Base-by-base conservation (phyloP, 441 rosid species). In the Populus hybrid region DNA sequence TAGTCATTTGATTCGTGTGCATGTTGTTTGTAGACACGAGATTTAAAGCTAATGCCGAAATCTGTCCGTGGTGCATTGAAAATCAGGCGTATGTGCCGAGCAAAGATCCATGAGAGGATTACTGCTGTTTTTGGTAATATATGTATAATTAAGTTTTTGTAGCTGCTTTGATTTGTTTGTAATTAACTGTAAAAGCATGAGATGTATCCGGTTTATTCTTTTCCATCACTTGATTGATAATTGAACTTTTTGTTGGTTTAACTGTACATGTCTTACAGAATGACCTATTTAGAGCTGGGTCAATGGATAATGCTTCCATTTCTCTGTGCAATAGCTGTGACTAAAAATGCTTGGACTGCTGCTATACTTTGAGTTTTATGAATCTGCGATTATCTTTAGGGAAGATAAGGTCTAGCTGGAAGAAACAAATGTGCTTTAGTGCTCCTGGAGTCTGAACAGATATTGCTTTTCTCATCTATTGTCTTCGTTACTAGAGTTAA, bases 41-140 rank as follows among this genome's bases (percentile, higher is more conserved):
- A 96, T 32, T 23, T 89, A 64, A 93, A 92, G 84, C 70, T 91
- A 84, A 67, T 94, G 84, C 98, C 98, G 1, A 92, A 80, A 74
- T 72, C 86, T 66, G 76, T 87, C 21, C 95, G 89, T 36, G 89
- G 86, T 35, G 72, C 79, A 28, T 38, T 94, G 21, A 91, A 88
- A 87, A 76, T 87, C 72, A 87, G 98, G 5, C 91, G 98, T 28
- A 81, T 82, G 1, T 94, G 95, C 84, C 81, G 99, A 38, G 88
- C 81, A 85, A 96, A 89, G 95, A 96, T 96, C 34, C 89, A 81
- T 21, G 98, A 96, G 80, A 88, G 99, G 85, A 88, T 94, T 64
- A 80, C 82, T 38, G 97, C 97, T 67, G 83, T 92, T 77, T 91
- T 89, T 73, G 96, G 99, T 94, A 74, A 79, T 69, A 72, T 54